These are phyloP conservation scores for Fusarium compactum DNA, from an alignment of 2,329 filamentous ascomycete genomes.

Conservation along the genomic window DNA sequence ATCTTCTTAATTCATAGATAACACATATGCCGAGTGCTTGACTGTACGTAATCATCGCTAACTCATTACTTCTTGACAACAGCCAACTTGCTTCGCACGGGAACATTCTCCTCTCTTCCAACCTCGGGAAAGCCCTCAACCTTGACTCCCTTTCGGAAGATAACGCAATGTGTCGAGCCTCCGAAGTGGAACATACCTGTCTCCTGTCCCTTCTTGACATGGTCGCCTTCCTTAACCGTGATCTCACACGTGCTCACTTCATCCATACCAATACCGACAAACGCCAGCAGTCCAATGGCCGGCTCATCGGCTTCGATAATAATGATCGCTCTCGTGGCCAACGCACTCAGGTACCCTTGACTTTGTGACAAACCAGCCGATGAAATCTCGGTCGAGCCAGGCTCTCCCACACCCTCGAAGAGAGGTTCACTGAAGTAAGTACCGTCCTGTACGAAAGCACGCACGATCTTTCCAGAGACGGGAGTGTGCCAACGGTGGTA, in stretches of 20 bases:
- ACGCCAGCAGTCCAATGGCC: slow-evolving; percentile 75
- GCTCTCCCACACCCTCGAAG: slow-evolving; percentile 52
- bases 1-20: background rate
- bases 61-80: slow-evolving; percentile 41
- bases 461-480: slow-evolving; percentile 70
- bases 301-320: slow-evolving; percentile 77
- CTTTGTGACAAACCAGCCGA: slow-evolving; percentile 59
- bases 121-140: slow-evolving; percentile 56
- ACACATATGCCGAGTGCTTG: background rate
- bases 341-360: slow-evolving; percentile 74
- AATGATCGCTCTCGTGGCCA: slow-evolving; percentile 78
- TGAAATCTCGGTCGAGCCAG: slow-evolving; percentile 52
- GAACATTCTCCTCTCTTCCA: slow-evolving; percentile 54
- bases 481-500: slow-evolving; percentile 81
- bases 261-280: slow-evolving; percentile 80
- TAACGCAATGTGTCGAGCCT: slow-evolving; percentile 76
- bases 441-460: slow-evolving; percentile 69
- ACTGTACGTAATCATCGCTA: background rate
- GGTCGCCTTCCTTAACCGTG: slow-evolving; percentile 74
- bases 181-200: slow-evolving; percentile 85
- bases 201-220: slow-evolving; percentile 76
- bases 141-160: slow-evolving; percentile 71
- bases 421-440: slow-evolving; percentile 75
- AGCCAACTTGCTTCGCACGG: slow-evolving; percentile 55
- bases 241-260: slow-evolving; percentile 81